phyloP scores from a whole-genome alignment of 2,329 filamentous ascomycete species.

The Beauveria bassiana region DNA sequence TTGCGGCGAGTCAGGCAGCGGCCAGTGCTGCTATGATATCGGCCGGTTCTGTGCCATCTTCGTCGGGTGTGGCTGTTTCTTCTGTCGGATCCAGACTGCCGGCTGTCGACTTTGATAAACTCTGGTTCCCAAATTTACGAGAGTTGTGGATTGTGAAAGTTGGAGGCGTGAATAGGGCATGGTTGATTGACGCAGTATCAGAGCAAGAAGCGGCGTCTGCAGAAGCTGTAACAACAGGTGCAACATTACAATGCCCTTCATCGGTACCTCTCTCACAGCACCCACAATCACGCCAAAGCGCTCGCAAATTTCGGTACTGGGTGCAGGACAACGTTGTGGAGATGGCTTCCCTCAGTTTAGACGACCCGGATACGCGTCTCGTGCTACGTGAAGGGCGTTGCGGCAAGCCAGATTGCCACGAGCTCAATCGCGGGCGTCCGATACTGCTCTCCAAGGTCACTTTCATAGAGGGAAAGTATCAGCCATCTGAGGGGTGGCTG shows the following conservation, averaged over 20 bases:
- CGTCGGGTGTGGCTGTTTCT: neutral
- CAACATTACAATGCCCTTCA: neutral
- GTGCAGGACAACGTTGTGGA: slow-evolving; percentile 30
- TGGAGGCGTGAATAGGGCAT: slow-evolving; percentile 28
- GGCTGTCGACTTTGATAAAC: slow-evolving; percentile 27
- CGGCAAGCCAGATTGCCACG: slow-evolving; percentile 26
- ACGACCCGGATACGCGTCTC: slow-evolving; percentile 26
- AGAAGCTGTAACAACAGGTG: neutral
- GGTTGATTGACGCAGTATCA: slow-evolving; percentile 27
- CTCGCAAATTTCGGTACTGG: slow-evolving; percentile 32
- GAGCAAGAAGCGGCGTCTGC: slow-evolving; percentile 16
- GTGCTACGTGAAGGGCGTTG: slow-evolving; percentile 29
- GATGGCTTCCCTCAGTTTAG: slow-evolving; percentile 27
- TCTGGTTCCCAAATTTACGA: slow-evolving; percentile 31
- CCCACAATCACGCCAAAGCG: slow-evolving; percentile 23
- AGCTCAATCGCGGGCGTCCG: slow-evolving; percentile 27
- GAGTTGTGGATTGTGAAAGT: slow-evolving; percentile 33
- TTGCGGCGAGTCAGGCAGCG: slow-evolving; percentile 22
- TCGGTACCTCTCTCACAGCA: neutral
- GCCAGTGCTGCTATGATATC: slow-evolving; percentile 19
- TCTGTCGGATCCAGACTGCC: neutral
- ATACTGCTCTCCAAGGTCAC: slow-evolving; percentile 31
- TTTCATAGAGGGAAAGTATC: slow-evolving; percentile 29
- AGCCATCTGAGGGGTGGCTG: slow-evolving; percentile 22
- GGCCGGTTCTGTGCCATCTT: slow-evolving; percentile 15